phyloP scores from a whole-genome alignment of 768 basidiomycete genomes.

The Leccinum obscurum region DNA sequence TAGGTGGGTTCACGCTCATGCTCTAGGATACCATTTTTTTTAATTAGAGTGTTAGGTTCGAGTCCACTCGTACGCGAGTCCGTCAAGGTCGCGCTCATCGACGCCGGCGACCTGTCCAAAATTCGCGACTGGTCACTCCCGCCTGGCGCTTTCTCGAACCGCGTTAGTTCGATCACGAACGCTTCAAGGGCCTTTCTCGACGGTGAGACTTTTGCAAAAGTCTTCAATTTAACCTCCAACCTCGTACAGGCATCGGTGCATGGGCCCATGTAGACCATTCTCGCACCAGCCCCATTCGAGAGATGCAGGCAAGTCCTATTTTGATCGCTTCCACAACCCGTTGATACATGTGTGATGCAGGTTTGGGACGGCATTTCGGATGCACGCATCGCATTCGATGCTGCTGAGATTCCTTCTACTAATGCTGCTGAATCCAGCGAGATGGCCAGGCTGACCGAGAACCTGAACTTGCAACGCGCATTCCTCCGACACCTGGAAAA shows the following conservation, averaged over 20 bases:
- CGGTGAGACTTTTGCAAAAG: slow-evolving; percentile 40
- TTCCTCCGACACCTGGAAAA: slow-evolving; percentile 64
- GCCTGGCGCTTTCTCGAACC: slow-evolving; percentile 66
- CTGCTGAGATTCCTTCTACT: slow-evolving; percentile 42
- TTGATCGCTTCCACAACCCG: neutral
- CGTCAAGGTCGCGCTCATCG: slow-evolving; percentile 70
- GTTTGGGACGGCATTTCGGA: slow-evolving; percentile 93
- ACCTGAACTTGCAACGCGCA: slow-evolving; percentile 87
- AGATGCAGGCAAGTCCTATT: slow-evolving; percentile 70
- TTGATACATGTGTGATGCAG: slow-evolving; percentile 36
- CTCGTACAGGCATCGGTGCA: slow-evolving; percentile 66
- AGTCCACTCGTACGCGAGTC: slow-evolving; percentile 50
- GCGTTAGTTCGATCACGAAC: slow-evolving; percentile 85
- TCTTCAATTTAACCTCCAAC: slow-evolving; percentile 2
- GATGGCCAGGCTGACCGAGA: slow-evolving; percentile 91
- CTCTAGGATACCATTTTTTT: neutral
- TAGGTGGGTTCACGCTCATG: slow-evolving; percentile 45
- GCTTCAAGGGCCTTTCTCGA: slow-evolving; percentile 65
- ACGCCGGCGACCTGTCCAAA: slow-evolving; percentile 74
- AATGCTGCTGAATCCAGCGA: slow-evolving; percentile 34
- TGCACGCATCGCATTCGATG: slow-evolving; percentile 71
- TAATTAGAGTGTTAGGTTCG: slow-evolving; percentile 43
- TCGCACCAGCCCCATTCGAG: slow-evolving; percentile 72
- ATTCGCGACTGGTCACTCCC: slow-evolving; percentile 65
- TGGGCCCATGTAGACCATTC: slow-evolving; percentile 73